Evolutionary conservation across 2,329 filamentous ascomycete genomes (phyloP).

Genomic region (Cladosporium sphaerospermum): DNA sequence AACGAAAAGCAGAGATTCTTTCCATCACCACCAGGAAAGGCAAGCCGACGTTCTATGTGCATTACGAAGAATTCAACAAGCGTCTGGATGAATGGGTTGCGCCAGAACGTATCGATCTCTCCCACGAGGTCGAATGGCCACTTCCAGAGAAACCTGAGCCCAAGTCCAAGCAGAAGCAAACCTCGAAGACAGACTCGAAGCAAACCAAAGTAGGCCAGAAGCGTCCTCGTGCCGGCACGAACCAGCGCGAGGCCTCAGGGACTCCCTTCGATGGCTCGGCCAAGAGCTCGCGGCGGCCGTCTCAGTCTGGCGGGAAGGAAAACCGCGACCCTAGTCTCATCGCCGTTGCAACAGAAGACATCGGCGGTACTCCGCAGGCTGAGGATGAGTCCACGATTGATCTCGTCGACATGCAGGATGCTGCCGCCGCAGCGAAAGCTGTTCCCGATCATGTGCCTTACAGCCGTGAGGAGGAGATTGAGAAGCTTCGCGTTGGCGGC

Average conservation of each 20-base stretch:
- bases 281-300: conserved; percentile 45
- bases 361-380: conserved; percentile 43
- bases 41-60: conserved; percentile 85
- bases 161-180: conserved; percentile 66
- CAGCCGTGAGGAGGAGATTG: conserved; percentile 84
- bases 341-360: conserved; percentile 40
- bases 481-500: conserved; percentile 86
- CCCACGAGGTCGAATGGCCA: conserved; percentile 93
- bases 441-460: conserved; percentile 48
- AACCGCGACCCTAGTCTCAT: conserved; percentile 46
- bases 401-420: conserved; percentile 47
- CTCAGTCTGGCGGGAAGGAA: conserved; percentile 55
- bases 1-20: conserved; percentile 91
- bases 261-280: conserved; percentile 45
- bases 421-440: conserved; percentile 49
- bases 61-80: conserved; percentile 98
- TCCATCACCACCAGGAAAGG: conserved; percentile 87
- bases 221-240: conserved; percentile 37
- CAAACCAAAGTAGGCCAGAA: conserved; percentile 43
- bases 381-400: conserved; percentile 50
- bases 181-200: conserved; percentile 27
- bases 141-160: conserved; percentile 84
- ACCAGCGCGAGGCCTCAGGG: conserved; percentile 37
- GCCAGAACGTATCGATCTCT: conserved; percentile 73
- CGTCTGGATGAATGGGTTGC: conserved; percentile 83